Evolutionary conservation across 306 rosid genomes (phyloP).

Genomic region (Rosa multiflora): DNA sequence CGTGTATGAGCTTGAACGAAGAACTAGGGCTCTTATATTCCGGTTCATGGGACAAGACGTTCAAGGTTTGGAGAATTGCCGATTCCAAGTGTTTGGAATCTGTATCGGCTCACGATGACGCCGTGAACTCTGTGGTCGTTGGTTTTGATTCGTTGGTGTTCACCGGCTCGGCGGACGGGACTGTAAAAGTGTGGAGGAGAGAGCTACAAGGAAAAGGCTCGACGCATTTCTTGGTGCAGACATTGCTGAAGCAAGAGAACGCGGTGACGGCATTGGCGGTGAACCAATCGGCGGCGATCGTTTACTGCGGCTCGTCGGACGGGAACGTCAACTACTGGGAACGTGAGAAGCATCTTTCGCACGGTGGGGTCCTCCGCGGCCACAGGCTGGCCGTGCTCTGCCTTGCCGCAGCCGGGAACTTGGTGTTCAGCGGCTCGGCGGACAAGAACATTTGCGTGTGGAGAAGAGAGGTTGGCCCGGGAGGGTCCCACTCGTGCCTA

Average conservation of each 20-base stretch:
- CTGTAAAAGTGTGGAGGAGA: constrained; percentile 80
- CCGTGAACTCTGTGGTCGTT: constrained; percentile 63
- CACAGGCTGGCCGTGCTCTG: constrained; percentile 86
- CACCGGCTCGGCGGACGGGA: constrained; percentile 91
- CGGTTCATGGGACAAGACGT: constrained; percentile 78
- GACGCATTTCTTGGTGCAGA: constrained; percentile 50
- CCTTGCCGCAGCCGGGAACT: constrained; percentile 56
- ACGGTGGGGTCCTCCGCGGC: constrained; percentile 69
- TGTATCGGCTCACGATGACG: constrained; percentile 78
- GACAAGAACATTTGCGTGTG: constrained; percentile 87
- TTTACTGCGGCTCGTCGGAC: constrained; percentile 77
- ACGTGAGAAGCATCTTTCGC: constrained; percentile 31
- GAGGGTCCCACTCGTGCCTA: constrained; percentile 59
- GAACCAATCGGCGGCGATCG: constrained; percentile 30
- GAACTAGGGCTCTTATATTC: constrained; percentile 67
- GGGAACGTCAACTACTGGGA: constrained; percentile 87
- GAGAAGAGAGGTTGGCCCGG: constrained; percentile 47
- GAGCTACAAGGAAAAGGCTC: constrained; percentile 38
- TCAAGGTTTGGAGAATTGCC: constrained; percentile 76
- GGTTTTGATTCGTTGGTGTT: constrained; percentile 49
- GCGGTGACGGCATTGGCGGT: constrained; percentile 89
- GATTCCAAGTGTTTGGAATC: constrained; percentile 77
- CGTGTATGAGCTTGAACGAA: constrained; percentile 62
- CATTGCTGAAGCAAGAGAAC: constrained; percentile 67
- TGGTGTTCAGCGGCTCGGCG: constrained; percentile 75